phyloP scores from a whole-genome alignment of 2,329 filamentous ascomycete species.

The Talaromyces sp. region DNA sequence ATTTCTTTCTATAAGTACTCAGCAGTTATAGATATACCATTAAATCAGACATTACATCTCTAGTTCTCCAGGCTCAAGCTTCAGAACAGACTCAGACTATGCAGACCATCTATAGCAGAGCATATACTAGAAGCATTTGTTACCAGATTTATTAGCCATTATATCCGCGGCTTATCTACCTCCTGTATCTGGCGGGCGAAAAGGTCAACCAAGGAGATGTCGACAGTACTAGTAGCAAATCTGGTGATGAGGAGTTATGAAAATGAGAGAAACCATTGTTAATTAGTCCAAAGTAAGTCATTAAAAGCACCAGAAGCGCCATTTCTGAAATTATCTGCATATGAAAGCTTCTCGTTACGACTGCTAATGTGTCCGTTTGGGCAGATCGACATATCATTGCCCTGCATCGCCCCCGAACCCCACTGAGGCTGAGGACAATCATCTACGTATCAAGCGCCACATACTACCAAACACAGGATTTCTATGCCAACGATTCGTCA shows the following conservation, averaged over 20 bases:
- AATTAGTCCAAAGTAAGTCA: background rate
- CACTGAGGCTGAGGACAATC: too few relatives aligned
- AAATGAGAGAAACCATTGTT: background rate
- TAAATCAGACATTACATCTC: background rate
- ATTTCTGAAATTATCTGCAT: too few relatives aligned
- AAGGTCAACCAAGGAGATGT: conserved; percentile 5
- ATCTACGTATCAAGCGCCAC: too few relatives aligned
- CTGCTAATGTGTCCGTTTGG: too few relatives aligned
- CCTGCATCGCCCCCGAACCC: too few relatives aligned
- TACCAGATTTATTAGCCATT: background rate
- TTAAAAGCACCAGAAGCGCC: background rate
- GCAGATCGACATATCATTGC: too few relatives aligned
- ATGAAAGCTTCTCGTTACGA: too few relatives aligned
- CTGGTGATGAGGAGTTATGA: background rate
- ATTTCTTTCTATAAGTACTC: background rate
- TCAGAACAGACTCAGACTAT: background rate
- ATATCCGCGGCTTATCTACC: conserved; percentile 2
- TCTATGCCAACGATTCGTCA: too few relatives aligned
- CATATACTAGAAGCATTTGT: conserved; percentile 1
- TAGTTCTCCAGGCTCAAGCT: background rate
- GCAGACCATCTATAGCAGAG: background rate
- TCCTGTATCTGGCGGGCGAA: background rate
- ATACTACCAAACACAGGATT: too few relatives aligned
- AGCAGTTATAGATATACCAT: background rate
- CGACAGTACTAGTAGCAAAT: conserved; percentile 1